Conservation (phyloP, 164 flowering plant species). For the Kalanchoe fedtschenkoi region DNA sequence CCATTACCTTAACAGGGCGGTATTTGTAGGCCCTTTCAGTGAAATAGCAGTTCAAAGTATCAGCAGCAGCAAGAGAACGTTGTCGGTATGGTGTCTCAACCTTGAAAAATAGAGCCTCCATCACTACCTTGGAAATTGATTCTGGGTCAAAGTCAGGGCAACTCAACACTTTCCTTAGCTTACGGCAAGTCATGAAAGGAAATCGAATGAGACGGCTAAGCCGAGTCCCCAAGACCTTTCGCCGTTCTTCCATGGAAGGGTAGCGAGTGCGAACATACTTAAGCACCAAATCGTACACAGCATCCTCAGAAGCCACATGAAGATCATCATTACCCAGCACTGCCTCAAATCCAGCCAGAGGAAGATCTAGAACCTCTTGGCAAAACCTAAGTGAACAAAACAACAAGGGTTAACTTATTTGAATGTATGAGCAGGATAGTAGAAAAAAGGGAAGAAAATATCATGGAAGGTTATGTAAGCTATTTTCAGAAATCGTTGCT, state of each 20-base stretch:
- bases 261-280: conserved; percentile 34
- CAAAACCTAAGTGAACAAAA: conserved; percentile 17
- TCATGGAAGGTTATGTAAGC: too few relatives aligned
- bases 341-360: conserved; percentile 41
- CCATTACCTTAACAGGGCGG: conserved; percentile 40
- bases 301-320: conserved; percentile 37
- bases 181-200: conserved; percentile 37
- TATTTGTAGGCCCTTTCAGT: conserved; percentile 42
- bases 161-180: conserved; percentile 30
- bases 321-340: conserved; percentile 35
- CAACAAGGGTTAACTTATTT: background rate
- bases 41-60: conserved; percentile 16
- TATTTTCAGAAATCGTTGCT: too few relatives aligned
- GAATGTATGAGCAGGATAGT: background rate
- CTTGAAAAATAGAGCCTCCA: conserved; percentile 50
- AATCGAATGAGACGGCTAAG: conserved; percentile 33
- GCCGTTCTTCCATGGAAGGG: conserved; percentile 29
- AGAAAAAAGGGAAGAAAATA: background rate
- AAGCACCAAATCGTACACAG: conserved; percentile 32
- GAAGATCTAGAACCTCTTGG: conserved; percentile 30
- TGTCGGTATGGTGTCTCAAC: conserved; percentile 39
- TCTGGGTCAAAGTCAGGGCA: conserved; percentile 38
- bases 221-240: conserved; percentile 25
- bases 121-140: conserved; percentile 31
- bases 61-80: conserved; percentile 23